Conservation (phyloP, 805 yeast genomes). For the Candida ovalis region DNA sequence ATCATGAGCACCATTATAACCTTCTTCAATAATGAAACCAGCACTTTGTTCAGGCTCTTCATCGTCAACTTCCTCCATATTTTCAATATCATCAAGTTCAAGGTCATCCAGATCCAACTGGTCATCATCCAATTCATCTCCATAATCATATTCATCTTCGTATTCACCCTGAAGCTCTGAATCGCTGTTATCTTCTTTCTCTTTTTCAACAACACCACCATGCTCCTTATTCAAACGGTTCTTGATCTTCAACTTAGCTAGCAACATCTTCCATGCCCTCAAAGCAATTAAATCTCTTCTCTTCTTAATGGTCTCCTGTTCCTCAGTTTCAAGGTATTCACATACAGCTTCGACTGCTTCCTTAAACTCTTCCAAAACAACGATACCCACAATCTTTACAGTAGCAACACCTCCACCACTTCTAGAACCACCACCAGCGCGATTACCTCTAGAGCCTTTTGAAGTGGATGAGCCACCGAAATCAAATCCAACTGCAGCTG, state of each 20-base stretch:
- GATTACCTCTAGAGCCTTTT: slow-evolving; percentile 28
- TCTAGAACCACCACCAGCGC: slow-evolving; percentile 3
- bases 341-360: slow-evolving; percentile 57
- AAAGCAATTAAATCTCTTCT: slow-evolving; percentile 47
- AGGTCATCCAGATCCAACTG: not conserved
- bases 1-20: not conserved
- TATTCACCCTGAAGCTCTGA: too few relatives aligned
- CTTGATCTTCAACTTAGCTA: slow-evolving; percentile 46
- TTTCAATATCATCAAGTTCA: not conserved
- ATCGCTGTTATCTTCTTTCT: slow-evolving; percentile 7
- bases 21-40: slow-evolving; percentile 3
- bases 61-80: not conserved
- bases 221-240: slow-evolving; percentile 45
- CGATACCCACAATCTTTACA: slow-evolving; percentile 71
- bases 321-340: slow-evolving; percentile 46
- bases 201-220: slow-evolving; percentile 35
- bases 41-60: not conserved
- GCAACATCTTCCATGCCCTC: slow-evolving; percentile 49
- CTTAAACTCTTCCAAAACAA: slow-evolving; percentile 57
- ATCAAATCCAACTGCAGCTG: slow-evolving; percentile 85
- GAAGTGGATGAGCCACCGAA: slow-evolving; percentile 37
- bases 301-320: slow-evolving; percentile 40
- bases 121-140: slow-evolving; percentile 1
- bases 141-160: slow-evolving; percentile 10
- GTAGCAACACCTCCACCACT: slow-evolving; percentile 37